Conservation (phyloP, 2,329 filamentous ascomycete genomes). For the Trichoderma endophyticum region DNA sequence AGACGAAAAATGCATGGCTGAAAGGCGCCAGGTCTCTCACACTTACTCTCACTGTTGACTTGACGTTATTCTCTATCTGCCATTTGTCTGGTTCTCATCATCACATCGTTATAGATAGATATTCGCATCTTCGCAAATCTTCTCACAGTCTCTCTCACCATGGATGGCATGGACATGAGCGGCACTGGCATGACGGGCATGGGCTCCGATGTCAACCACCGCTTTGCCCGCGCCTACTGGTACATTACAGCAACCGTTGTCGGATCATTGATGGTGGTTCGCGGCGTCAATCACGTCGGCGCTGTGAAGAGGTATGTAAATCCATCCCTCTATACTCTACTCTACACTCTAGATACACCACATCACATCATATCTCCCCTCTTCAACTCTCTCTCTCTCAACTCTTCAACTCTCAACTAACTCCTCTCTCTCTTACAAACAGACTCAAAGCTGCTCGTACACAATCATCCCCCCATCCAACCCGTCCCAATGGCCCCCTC, state of each 20-base stretch:
- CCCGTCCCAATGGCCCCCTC: constrained; percentile 46
- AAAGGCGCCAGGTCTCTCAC: background rate
- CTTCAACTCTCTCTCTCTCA: background rate
- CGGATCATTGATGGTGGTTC: constrained; percentile 40
- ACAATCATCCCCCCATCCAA: constrained; percentile 47
- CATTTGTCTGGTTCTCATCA: background rate
- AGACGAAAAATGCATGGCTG: background rate
- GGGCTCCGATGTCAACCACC: constrained; percentile 45
- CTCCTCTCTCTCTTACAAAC: background rate
- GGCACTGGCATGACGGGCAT: constrained; percentile 35
- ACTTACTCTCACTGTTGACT: background rate
- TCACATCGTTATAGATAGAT: background rate
- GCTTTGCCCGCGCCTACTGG: constrained; percentile 56
- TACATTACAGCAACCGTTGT: constrained; percentile 53
- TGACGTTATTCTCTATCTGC: too few species aligned
- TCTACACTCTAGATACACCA: background rate
- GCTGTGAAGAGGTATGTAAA: constrained; percentile 39
- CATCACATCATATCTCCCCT: background rate
- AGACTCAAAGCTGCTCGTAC: constrained; percentile 48
- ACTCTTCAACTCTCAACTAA: background rate
- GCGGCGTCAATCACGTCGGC: constrained; percentile 43
- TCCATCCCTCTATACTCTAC: too few species aligned
- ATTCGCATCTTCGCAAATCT: background rate
- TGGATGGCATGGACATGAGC: constrained; percentile 23
- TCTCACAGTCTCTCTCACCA: background rate